These are phyloP conservation scores for Wickerhamomyces tratensis DNA, from an alignment of 805 yeast genomes.

Conservation along the genomic window DNA sequence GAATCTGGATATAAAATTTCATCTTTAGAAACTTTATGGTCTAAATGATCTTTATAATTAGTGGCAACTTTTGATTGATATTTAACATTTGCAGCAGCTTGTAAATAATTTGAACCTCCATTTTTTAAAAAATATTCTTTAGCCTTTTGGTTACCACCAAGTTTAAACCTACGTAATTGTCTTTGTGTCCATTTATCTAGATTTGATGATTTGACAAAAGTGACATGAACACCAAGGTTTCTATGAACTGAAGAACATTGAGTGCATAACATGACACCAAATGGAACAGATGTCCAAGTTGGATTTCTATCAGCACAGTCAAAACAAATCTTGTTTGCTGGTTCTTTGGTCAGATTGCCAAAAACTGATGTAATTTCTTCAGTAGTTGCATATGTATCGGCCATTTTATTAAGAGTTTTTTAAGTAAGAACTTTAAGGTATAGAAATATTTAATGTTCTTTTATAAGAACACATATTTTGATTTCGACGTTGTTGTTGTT, in stretches of 20 bases:
- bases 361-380: constrained; percentile 15
- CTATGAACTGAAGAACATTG: constrained; percentile 96
- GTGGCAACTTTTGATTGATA: constrained; percentile 76
- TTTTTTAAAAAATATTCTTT: constrained; percentile 75
- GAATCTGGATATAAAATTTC: constrained; percentile 62
- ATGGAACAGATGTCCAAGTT: constrained; percentile 97
- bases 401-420: constrained; percentile 3
- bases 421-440: no score
- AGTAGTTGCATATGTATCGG: constrained; percentile 12
- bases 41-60: constrained; percentile 72
- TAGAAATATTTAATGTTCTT: no score
- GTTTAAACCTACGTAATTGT: constrained; percentile 84
- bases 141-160: constrained; percentile 87
- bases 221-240: constrained; percentile 90
- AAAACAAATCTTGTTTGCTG: constrained; percentile 80
- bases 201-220: constrained; percentile 87
- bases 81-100: constrained; percentile 61
- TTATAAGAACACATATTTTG: no score
- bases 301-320: constrained; percentile 94
- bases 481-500: no score
- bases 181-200: constrained; percentile 91
- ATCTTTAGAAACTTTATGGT: constrained; percentile 58
- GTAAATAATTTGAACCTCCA: constrained; percentile 71
- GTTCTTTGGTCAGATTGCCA: constrained; percentile 29
- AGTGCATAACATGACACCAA: constrained; percentile 84